These are phyloP conservation scores for Leccinum ponderosum DNA, from an alignment of 1,284 basidiomycete genomes.

Conservation along the genomic window DNA sequence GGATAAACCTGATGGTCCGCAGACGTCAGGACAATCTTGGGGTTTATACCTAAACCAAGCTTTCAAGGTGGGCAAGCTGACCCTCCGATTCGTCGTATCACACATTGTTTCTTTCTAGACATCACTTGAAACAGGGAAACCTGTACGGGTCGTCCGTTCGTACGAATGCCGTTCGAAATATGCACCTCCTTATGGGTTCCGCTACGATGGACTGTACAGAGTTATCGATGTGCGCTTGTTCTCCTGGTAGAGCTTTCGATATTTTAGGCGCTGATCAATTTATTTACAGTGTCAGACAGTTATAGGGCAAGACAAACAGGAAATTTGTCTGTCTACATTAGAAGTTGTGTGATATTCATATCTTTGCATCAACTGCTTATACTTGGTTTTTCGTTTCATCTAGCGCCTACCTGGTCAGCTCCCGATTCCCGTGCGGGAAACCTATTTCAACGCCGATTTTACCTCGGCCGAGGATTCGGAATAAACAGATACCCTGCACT, in stretches of 20 bases:
- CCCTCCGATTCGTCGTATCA: neutral
- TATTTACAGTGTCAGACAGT: conserved; percentile 1
- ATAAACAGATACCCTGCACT: neutral
- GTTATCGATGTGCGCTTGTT: neutral
- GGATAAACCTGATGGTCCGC: conserved; percentile 19
- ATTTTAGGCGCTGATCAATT: neutral
- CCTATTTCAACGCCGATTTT: neutral
- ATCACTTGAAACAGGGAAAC: conserved; percentile 17
- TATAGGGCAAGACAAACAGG: neutral
- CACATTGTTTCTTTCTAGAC: conserved; percentile 13
- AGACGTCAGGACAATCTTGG: conserved; percentile 29
- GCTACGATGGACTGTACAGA: conserved; percentile 2
- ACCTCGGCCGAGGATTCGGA: neutral
- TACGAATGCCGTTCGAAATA: neutral
- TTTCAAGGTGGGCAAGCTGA: conserved; percentile 16
- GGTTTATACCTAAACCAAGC: conserved; percentile 10
- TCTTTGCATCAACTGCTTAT: neutral
- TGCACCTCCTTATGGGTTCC: neutral
- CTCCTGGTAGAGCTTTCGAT: neutral
- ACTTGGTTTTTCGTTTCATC: neutral
- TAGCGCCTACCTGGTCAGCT: neutral
- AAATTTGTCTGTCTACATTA: neutral
- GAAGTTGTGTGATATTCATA: neutral
- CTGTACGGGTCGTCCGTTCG: conserved; percentile 11
- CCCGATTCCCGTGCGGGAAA: neutral